Evolutionary conservation across 2,329 filamentous ascomycete genomes (phyloP), one percentile per base, ranked within the genome.

Genomic region (Phaeosphaeria sp.): DNA sequence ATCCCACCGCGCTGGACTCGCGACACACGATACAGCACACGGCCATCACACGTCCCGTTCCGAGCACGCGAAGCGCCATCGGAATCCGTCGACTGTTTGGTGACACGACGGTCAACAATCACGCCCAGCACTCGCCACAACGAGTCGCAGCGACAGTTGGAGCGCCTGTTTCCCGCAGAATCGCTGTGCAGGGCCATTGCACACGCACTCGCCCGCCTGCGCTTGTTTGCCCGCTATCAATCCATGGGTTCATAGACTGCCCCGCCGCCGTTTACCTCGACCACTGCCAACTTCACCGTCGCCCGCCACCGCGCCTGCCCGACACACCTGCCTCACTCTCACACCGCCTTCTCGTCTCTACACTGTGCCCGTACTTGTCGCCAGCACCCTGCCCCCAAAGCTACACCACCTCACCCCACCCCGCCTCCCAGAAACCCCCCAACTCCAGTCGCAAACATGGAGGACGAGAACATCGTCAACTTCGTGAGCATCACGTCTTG

Each of bases 401-500:
- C 44, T 25, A 33, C 53, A 55, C 53, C 55, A 21, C 25, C 36
- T 33, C 45, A 43, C n/a, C 40, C 15, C 20, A 18, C 3, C 40
- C n/a, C n/a, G n/a, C n/a, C n/a, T n/a, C n/a, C n/a, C 9, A 20
- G 2, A 18, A 43, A 9, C 7, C 8, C 40, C 40, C 11, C 40
- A 18, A 6, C 40, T 43, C 9, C 40, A 11, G 3, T 20, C 40
- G 40, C 53, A 66, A 61, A 25, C 59, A 78, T 78, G 76, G 76
- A 77, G 67, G 76, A 77, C 67, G 88, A 89, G 65, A 79, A 82
- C 60, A 86, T 97, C 67, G 86, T 86, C 63, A 87, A 88, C 71
- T 97, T 99, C 76, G 87, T 88, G 71, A 84, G 85, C 78, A 91
- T 99, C 75, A 98, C 95, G 40, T 89, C 88, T 66, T 87, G 90